Evolutionary conservation across 768 basidiomycete species (phyloP), one percentile per base, ranked within the genome.

Genomic region (Amyloporia xantha): DNA sequence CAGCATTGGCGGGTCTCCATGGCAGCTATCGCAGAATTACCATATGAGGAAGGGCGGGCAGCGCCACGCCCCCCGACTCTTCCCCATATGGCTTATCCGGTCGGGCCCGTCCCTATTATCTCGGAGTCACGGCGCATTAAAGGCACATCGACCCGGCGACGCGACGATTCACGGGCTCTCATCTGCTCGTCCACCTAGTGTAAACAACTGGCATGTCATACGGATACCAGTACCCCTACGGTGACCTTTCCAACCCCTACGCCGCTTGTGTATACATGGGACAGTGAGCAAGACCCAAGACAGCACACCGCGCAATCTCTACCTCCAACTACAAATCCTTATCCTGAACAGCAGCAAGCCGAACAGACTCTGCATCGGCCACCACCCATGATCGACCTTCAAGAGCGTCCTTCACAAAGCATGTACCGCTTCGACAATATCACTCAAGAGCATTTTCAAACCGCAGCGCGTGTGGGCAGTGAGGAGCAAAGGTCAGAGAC

Each of bases 381-480:
- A n/a, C n/a, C n/a, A n/a, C n/a, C n/a, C n/a, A n/a, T n/a, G 37
- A 46, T 46, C 20, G 51, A 46, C 11, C 51, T 49, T 19, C 55
- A 44, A 44, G 28, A 48, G 38, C 47, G 23, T 27, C 17, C n/a
- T n/a, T n/a, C 46, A 24, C 9, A 38, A 9, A 24, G 44, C 17
- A 48, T 44, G 44, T 58, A 48, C 38, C 57, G 57, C 37, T 58
- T 58, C 52, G 54, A 55, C 44, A 55, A 53, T 39, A 49, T 49
- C 43, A 58, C 57, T 30, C 51, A 54, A 44, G 53, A 52, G 42
- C 41, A 57, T 24, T 57, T 52, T 41, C 39, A 30, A n/a, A n/a
- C n/a, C n/a, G n/a, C n/a, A n/a, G n/a, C n/a, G n/a, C n/a, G n/a
- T n/a, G n/a, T n/a, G n/a, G n/a, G n/a, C n/a, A n/a, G n/a, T n/a